A percentile compares a stretch with the other conserved stretches of the same genome.
These are phyloP conservation scores for Diutina mesorugosa DNA, from an alignment of 1,139 yeast species.

Conservation along the genomic window DNA sequence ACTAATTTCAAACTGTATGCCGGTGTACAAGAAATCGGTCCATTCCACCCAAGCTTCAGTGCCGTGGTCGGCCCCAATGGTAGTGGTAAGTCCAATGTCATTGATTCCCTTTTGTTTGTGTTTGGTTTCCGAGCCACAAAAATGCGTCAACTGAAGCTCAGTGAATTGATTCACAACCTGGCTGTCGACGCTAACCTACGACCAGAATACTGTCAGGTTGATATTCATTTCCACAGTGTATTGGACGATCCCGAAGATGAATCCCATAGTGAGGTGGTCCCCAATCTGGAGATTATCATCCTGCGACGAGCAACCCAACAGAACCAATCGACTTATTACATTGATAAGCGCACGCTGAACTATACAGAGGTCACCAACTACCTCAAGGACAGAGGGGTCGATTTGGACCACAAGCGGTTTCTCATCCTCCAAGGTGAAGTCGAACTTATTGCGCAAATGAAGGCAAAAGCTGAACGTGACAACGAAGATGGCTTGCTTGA, in stretches of 20 bases:
- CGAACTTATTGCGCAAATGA: slow-evolving; percentile 97
- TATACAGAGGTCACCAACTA: slow-evolving; percentile 72
- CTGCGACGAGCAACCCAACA: slow-evolving; percentile 70
- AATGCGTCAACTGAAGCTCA: slow-evolving; percentile 90
- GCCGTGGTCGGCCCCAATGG: slow-evolving; percentile 99
- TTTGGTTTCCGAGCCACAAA: slow-evolving; percentile 95
- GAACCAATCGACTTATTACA: slow-evolving; percentile 67
- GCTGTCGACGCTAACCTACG: slow-evolving; percentile 42
- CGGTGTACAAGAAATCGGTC: slow-evolving; percentile 88
- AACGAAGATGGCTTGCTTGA: slow-evolving; percentile 90
- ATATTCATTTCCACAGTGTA: slow-evolving; percentile 79
- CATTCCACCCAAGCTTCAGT: slow-evolving; percentile 84
- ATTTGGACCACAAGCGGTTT: slow-evolving; percentile 88
- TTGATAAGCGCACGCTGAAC: slow-evolving; percentile 56
- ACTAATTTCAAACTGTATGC: slow-evolving; percentile 93
- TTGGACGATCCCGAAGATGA: slow-evolving; percentile 32
- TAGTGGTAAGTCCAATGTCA: slow-evolving; percentile 93
- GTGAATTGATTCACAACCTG: slow-evolving; percentile 85
- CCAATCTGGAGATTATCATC: slow-evolving; percentile 51
- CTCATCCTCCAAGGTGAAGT: slow-evolving; percentile 96
- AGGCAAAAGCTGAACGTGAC: slow-evolving; percentile 87
- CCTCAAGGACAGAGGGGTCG: slow-evolving; percentile 78
- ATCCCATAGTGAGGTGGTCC: slow-evolving; percentile 19
- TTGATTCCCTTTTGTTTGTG: slow-evolving; percentile 89
- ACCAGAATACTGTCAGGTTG: slow-evolving; percentile 73